A percentile compares a stretch with the other conserved stretches of the same genome.
Conservation (phyloP, 176 grass and related monocot genomes). For the Pharus latifolius region DNA sequence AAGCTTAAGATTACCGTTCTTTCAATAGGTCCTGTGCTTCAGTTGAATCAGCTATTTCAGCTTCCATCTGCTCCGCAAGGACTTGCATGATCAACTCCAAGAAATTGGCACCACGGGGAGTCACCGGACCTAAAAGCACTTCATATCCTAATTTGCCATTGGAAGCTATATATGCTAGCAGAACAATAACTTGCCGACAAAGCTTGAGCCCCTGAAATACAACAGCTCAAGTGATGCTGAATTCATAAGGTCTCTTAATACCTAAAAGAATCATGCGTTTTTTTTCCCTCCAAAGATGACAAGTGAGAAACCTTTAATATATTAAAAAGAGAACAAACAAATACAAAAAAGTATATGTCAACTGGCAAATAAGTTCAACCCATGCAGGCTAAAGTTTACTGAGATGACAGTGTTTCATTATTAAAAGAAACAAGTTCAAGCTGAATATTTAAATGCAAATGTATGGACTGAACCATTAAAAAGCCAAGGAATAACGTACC, state of each 20-base stretch:
- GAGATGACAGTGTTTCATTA: not conserved
- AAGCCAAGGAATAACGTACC: constrained; percentile 24
- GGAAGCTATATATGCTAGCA: constrained; percentile 85
- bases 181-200: constrained; percentile 52
- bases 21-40: constrained; percentile 26
- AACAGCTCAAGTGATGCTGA: not conserved
- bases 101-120: constrained; percentile 36
- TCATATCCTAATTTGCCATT: constrained; percentile 62
- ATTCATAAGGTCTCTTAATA: not conserved
- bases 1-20: constrained; percentile 47
- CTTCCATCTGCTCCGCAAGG: constrained; percentile 64
- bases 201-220: constrained; percentile 70
- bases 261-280: not conserved
- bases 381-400: not conserved
- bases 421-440: not conserved
- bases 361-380: not conserved
- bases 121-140: constrained; percentile 50
- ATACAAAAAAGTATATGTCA: no score
- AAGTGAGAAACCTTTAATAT: not conserved
- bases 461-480: constrained; percentile 5
- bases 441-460: constrained; percentile 8
- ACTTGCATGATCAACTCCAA: constrained; percentile 65
- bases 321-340: no score
- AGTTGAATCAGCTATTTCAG: constrained; percentile 4
- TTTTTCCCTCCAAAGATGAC: not conserved